A percentile compares a stretch with the other conserved stretches of the same genome.
These are phyloP conservation scores for Fusarium begoniae DNA, from an alignment of 2,329 filamentous ascomycete genomes.

Conservation along the genomic window DNA sequence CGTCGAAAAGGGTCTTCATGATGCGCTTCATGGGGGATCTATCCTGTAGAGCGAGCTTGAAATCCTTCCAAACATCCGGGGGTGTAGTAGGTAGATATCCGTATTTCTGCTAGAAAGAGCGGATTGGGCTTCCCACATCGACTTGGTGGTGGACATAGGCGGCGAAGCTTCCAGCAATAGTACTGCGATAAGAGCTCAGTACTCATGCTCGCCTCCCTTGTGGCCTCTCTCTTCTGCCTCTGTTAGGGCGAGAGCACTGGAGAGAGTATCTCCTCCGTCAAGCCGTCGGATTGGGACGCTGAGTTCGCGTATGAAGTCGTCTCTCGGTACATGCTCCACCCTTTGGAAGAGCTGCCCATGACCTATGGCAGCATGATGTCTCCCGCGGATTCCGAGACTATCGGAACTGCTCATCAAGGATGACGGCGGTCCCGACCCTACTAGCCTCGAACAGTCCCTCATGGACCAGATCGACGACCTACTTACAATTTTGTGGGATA, in stretches of 20 bases:
- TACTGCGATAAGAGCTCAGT: too few species aligned
- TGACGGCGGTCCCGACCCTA: too few species aligned
- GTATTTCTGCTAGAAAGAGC: background rate
- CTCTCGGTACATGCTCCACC: background rate
- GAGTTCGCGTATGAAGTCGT: rapidly evolving
- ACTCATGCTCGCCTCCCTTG: too few species aligned
- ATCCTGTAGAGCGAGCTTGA: too few species aligned
- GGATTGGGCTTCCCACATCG: background rate
- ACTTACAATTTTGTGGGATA: background rate
- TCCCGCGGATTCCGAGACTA: background rate
- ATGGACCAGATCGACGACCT: background rate
- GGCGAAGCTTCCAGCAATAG: background rate
- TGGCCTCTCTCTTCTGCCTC: background rate
- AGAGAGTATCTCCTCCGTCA: background rate
- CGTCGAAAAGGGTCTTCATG: too few species aligned
- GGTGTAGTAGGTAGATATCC: background rate
- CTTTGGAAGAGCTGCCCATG: background rate
- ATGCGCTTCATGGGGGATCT: too few species aligned
- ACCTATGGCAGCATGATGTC: background rate
- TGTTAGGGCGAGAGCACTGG: background rate
- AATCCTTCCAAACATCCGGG: too few species aligned
- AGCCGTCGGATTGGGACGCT: background rate
- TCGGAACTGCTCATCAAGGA: too few species aligned
- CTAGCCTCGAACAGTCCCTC: background rate
- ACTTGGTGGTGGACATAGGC: background rate